Conservation (phyloP, 2,329 filamentous ascomycete species). For the Ceratocystis diversiconidia region DNA sequence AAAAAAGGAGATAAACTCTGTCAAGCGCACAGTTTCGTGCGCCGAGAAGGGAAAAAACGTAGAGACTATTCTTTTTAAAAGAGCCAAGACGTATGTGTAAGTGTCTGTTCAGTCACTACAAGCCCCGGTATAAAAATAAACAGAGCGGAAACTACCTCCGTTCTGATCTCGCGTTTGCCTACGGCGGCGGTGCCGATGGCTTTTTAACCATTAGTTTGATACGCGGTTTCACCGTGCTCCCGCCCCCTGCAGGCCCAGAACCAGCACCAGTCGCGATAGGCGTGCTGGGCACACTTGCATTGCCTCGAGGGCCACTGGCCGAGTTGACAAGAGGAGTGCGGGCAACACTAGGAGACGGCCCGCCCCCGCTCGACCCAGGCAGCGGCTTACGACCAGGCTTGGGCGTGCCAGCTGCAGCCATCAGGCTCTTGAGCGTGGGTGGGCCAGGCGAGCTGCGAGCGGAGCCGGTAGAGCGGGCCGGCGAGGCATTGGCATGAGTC, state of each 20-base stretch:
- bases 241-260: not conserved
- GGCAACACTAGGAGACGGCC: not conserved
- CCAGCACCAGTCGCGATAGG: not conserved
- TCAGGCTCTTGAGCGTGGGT: constrained; percentile 14
- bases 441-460: constrained; percentile 8
- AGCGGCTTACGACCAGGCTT: constrained; percentile 14
- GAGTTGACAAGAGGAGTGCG: constrained; percentile 4
- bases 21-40: too few species aligned
- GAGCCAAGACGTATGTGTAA: too few species aligned
- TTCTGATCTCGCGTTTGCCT: not conserved
- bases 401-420: constrained; percentile 12
- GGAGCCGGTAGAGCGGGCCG: not conserved
- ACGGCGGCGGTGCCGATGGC: constrained; percentile 6
- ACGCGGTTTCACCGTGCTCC: constrained; percentile 12
- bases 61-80: too few species aligned
- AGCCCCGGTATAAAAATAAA: too few species aligned
- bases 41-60: too few species aligned
- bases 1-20: too few species aligned
- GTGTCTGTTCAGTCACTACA: too few species aligned
- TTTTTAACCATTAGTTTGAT: constrained; percentile 18
- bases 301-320: not conserved
- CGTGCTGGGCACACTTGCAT: not conserved
- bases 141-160: not conserved
- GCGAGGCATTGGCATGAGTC: not conserved
- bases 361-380: constrained; percentile 5